Conservation (phyloP, 2,329 filamentous ascomycete genomes). For the Aspergillus sojae region DNA sequence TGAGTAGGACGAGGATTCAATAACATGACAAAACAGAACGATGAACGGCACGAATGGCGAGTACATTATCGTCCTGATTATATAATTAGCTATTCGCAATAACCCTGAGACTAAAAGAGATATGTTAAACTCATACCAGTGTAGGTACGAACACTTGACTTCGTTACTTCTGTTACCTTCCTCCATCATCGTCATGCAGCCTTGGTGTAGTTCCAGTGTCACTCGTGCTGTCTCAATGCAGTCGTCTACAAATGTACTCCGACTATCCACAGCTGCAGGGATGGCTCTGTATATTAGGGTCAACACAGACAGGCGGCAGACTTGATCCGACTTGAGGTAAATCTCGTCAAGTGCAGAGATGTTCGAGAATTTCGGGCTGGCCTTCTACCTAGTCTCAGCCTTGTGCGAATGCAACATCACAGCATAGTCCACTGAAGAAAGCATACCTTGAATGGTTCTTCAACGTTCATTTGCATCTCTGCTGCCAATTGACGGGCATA, state of each 20-base stretch:
- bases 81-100: not conserved
- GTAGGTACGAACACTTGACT: conserved; percentile 37
- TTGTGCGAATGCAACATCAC: not conserved
- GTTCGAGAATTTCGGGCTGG: conserved; percentile 11
- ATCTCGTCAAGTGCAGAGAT: conserved; percentile 31
- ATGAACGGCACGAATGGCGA: conserved; percentile 55
- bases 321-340: conserved; percentile 36
- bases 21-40: conserved; percentile 52
- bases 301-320: conserved; percentile 39
- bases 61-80: conserved; percentile 41
- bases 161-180: conserved; percentile 26
- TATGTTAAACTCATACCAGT: conserved; percentile 31
- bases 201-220: conserved; percentile 38
- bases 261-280: conserved; percentile 32
- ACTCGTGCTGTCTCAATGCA: conserved; percentile 42
- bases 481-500: conserved; percentile 32
- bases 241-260: conserved; percentile 37
- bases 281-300: conserved; percentile 46
- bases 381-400: conserved; percentile 13
- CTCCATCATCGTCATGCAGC: conserved; percentile 29
- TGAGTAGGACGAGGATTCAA: conserved; percentile 54
- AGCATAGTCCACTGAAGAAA: not conserved
- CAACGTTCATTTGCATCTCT: conserved; percentile 31
- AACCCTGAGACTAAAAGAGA: not conserved
- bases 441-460: conserved; percentile 34